Evolutionary conservation across 306 rosid species (phyloP).

Genomic region (Calophaca sinica): DNA sequence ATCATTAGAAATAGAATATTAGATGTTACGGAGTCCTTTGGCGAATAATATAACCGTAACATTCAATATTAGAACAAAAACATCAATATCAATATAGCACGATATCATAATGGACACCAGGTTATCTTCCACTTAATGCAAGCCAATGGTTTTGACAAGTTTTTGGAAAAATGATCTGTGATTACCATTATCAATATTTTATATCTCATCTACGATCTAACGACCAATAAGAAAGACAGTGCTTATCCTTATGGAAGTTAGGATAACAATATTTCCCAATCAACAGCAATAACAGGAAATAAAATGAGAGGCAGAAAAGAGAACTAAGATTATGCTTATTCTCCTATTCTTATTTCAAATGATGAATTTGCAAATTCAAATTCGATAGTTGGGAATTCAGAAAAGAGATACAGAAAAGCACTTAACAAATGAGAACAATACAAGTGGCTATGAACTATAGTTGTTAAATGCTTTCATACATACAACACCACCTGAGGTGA

Average conservation of each 20-base stretch:
- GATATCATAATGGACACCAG: constrained; percentile 45
- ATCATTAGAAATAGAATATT: constrained; percentile 45
- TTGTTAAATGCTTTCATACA: constrained; percentile 48
- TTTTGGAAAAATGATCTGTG: constrained; percentile 44
- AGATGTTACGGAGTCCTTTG: constrained; percentile 33
- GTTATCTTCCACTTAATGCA: constrained; percentile 51
- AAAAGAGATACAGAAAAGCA: constrained; percentile 16
- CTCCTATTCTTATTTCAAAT: too few relatives aligned
- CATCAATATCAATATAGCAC: constrained; percentile 48
- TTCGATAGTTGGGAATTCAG: neutral
- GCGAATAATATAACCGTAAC: constrained; percentile 38
- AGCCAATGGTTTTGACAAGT: constrained; percentile 47
- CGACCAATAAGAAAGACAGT: constrained; percentile 30
- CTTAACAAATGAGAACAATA: neutral
- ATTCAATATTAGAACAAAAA: constrained; percentile 43
- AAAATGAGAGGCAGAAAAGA: neutral
- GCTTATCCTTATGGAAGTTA: constrained; percentile 39
- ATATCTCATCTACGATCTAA: constrained; percentile 30
- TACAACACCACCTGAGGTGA: constrained; percentile 57
- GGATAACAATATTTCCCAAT: neutral
- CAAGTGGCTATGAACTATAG: constrained; percentile 43
- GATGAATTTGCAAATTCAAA: too few relatives aligned
- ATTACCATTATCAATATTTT: constrained; percentile 42
- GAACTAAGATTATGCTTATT: too few relatives aligned
- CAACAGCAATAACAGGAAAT: neutral